Evolutionary conservation across 2,329 filamentous ascomycete species (phyloP), one percentile per base, ranked within the genome.

Genomic region (Calonectria hawksworthii): DNA sequence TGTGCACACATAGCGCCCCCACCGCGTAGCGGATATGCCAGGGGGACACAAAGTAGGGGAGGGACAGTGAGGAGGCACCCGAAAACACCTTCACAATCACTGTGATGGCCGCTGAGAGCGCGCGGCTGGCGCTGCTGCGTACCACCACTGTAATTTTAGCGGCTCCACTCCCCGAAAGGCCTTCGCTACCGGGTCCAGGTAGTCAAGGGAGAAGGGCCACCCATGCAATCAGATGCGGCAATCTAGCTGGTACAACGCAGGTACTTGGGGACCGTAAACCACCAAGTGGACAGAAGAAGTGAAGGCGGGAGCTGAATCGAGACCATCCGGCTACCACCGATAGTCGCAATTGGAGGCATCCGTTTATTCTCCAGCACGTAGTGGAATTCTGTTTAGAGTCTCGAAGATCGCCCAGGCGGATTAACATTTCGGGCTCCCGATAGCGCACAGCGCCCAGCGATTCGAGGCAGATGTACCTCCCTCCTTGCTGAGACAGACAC

Each of bases 91-190:
- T 63, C 36, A 36, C 36, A 63, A 63, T 63, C 36, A 13, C 56
- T 41, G 36, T 28, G 36, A 63, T 16, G 56, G 56, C 26, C 56
- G 56, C 56, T 63, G 56, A 41, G 56, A 38, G 34, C n/a, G 56
- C 32, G 56, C 32, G 34, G 56, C 32, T 61, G 68, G 68, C 28
- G 50, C 52, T 47, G 51, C 32, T 32, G 69, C 70, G 36, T 41
- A 41, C 36, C 36, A 41, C 36, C 13, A 16, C 76, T 73, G 77
- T 81, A 80, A 81, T 76, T 75, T 78, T 80, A 77, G 78, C 73
- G 54, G 65, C 73, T 64, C 77, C 78, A 78, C 78, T 67, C 36
- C 26, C 44, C 51, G 38, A 47, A 47, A 51, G 44, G 23, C 56
- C 30, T 16, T 41, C 38, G 16, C n/a, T 63, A 6, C 10, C 21